Base-by-base conservation (phyloP, 768 basidiomycete species). In the Phlebiopsis gigantea region DNA sequence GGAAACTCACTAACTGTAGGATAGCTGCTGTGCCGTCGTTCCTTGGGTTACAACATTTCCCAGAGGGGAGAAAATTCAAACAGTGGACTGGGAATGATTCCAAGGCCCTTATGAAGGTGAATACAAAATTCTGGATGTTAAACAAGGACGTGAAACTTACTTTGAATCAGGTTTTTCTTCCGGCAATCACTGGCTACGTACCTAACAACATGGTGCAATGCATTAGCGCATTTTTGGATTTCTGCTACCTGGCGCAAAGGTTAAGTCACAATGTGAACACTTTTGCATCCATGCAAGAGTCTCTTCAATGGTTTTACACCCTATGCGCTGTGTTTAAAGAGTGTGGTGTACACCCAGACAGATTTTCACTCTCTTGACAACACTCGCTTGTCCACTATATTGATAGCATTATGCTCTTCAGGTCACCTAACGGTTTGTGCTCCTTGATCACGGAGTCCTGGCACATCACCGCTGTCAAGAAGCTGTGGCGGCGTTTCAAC, bases 271-370 rank as follows among this genome's bases (percentile, higher is more conserved):
- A 39, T 4, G 58, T 58, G 26, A 28, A 48, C 17, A 62, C 57
- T 1, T 51, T 69, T 2, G 47, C 5, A 0, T 29, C 34, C 0
- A 49, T 70, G 4, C 17, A 66, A 19, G 56, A 54, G 2, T 55
- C 62, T 5, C 63, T 74, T 26, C 53, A 26, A 10, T 28, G 50
- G 1, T 76, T 72, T 49, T 71, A 75, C 41, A 22, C 61, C n/a
- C 58, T 63, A 17, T 68, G 70, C 1, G 21, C 59, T 2, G 60
- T 74, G 19, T 75, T 64, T 41, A 19, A 28, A 7, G 10, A n/a
- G 4, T n/a, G n/a, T n/a, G 58, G 56, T 22, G 56, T 55, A 22
- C 56, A 56, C 15, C 31, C 45, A 1, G 45, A 58, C 5, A 57
- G 61, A 2, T 59, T 60, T 47, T 58, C 59, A 3, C 57, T 65